Conservation (phyloP, 352 stramenopile genomes). For the Phytophthora citricola region DNA sequence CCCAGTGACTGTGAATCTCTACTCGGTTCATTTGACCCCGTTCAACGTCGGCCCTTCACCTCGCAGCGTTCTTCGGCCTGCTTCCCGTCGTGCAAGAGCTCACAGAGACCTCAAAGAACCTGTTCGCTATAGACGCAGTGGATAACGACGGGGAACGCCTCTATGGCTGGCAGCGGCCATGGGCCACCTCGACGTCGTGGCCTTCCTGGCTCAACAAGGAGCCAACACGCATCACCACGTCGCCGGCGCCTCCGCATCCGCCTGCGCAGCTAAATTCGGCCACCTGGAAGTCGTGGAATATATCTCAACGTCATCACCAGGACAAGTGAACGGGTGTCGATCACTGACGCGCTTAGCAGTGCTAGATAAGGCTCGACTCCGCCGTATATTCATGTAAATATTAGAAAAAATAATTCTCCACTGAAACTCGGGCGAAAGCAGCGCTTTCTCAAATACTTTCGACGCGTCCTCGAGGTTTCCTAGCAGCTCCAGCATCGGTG, state of each 20-base stretch:
- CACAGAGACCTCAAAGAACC: slow-evolving; percentile 7
- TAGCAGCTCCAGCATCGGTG: background rate
- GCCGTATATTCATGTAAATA: slow-evolving; percentile 7
- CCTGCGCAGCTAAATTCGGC: slow-evolving; percentile 41
- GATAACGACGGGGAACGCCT: slow-evolving; percentile 44
- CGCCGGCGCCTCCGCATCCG: slow-evolving; percentile 27
- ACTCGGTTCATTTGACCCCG: slow-evolving; percentile 29
- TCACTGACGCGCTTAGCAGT: slow-evolving; percentile 25
- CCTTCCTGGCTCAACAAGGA: slow-evolving; percentile 42
- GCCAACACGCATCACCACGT: slow-evolving; percentile 33
- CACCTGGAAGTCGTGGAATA: slow-evolving; percentile 47
- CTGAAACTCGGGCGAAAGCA: slow-evolving; percentile 3
- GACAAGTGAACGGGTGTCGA: slow-evolving; percentile 2
- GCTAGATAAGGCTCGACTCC: slow-evolving; percentile 2
- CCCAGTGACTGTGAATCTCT: slow-evolving; percentile 1
- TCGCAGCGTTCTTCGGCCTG: slow-evolving; percentile 45
- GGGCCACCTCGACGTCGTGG: slow-evolving; percentile 44
- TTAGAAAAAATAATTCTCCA: background rate
- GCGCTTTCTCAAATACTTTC: slow-evolving; percentile 3
- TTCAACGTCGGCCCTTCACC: slow-evolving; percentile 43
- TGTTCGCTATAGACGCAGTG: slow-evolving; percentile 34
- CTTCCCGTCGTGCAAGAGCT: slow-evolving; percentile 35
- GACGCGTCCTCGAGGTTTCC: background rate
- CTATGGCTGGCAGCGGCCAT: slow-evolving; percentile 47
- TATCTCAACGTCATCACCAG: slow-evolving; percentile 34